phyloP scores from a whole-genome alignment of 352 stramenopile genomes.

The Phytophthora foliorum region DNA sequence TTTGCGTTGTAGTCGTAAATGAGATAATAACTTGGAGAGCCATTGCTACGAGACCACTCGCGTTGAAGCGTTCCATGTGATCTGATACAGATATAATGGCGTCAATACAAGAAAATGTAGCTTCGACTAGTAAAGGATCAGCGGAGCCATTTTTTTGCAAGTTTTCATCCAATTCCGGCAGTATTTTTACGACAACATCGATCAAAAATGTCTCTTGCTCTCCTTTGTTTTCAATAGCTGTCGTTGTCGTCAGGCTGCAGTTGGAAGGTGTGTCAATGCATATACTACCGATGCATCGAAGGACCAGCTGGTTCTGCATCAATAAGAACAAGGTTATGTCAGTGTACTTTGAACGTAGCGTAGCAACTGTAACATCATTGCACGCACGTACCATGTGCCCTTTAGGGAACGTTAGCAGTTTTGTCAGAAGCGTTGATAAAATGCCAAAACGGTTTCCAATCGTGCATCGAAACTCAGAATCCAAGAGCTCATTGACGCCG shows the following conservation, averaged over 20 bases:
- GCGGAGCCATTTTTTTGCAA: not conserved
- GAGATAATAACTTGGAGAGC: slow-evolving; percentile 4
- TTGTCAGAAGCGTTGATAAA: slow-evolving; percentile 15
- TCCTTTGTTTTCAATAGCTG: not conserved
- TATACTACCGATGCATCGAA: slow-evolving; percentile 18
- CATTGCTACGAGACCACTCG: not conserved
- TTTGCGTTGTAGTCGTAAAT: not conserved
- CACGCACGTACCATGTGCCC: slow-evolving; percentile 8
- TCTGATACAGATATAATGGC: not conserved
- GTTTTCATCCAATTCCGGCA: slow-evolving; percentile 1
- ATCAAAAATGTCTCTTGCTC: not conserved
- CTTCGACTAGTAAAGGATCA: slow-evolving; percentile 8
- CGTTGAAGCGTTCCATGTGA: not conserved
- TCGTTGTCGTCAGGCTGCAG: not conserved
- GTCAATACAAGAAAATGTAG: slow-evolving; percentile 16
- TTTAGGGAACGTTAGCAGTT: not conserved
- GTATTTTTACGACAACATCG: not conserved
- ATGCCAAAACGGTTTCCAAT: slow-evolving; percentile 23
- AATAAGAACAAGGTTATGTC: not conserved
- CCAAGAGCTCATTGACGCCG: slow-evolving; percentile 3
- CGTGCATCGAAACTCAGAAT: slow-evolving; percentile 8
- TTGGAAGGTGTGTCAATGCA: slow-evolving; percentile 15
- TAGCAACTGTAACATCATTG: too few species aligned
- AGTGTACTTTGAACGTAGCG: not conserved
- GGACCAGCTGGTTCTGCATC: slow-evolving; percentile 1